Evolutionary conservation across 768 basidiomycete genomes (phyloP).

Genomic region (Piloderma croceum): DNA sequence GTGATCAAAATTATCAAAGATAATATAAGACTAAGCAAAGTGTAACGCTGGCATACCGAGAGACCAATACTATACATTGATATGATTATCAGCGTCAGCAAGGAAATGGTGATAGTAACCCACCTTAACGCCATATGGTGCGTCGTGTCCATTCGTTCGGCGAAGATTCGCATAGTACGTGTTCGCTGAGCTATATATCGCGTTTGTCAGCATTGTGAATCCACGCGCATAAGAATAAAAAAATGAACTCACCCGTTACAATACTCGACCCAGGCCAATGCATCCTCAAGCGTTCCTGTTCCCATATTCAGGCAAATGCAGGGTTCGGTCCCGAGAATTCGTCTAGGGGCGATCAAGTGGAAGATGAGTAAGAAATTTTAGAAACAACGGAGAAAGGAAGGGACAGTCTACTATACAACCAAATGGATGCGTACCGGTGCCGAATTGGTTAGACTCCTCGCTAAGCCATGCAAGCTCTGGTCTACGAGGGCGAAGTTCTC

Average conservation of each 20-base stretch:
- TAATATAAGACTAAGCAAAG: slow-evolving; percentile 1
- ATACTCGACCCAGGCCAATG: slow-evolving; percentile 57
- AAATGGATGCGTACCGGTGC: slow-evolving; percentile 34
- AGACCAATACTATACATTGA: slow-evolving; percentile 27
- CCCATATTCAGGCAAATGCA: slow-evolving; percentile 63
- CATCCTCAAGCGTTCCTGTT: slow-evolving; percentile 55
- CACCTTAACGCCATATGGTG: slow-evolving; percentile 46
- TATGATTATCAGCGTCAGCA: no score
- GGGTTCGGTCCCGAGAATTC: slow-evolving; percentile 53
- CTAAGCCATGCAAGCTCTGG: slow-evolving; percentile 59
- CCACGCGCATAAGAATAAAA: background rate
- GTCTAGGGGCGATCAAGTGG: slow-evolving; percentile 17
- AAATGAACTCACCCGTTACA: slow-evolving; percentile 41
- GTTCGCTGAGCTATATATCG: slow-evolving; percentile 26
- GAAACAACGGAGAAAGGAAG: no score
- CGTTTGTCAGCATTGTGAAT: background rate
- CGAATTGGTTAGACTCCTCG: slow-evolving; percentile 58
- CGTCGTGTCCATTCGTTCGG: slow-evolving; percentile 49
- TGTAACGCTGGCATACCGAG: slow-evolving; percentile 17
- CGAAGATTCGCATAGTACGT: slow-evolving; percentile 53
- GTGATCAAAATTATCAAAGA: slow-evolving; percentile 25
- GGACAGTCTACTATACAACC: no score
- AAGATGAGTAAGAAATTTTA: no score
- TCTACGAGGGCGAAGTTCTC: slow-evolving; percentile 41
- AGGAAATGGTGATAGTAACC: no score